phyloP scores from a whole-genome alignment of 768 basidiomycete genomes.

The Mycena vulgaris region DNA sequence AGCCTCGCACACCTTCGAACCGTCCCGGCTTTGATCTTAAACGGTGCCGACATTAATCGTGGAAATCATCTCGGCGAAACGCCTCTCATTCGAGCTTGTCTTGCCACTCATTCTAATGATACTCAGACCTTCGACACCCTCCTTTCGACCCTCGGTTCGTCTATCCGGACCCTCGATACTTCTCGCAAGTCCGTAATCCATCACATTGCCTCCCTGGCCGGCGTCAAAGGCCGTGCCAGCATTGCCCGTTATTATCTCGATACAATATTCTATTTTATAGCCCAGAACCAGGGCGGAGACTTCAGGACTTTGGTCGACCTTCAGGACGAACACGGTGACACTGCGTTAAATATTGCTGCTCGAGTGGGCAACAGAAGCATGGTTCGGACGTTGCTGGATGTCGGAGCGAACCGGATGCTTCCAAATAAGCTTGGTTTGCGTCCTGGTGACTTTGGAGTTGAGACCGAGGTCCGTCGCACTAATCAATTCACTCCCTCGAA shows the following conservation, averaged over 20 bases:
- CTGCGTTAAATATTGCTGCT: constrained; percentile 95
- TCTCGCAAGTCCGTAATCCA: constrained; percentile 90
- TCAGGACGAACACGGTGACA: constrained; percentile 96
- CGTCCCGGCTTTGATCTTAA: constrained; percentile 77
- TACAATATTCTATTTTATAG: constrained; percentile 89
- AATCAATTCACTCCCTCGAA: not conserved
- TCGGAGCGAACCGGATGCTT: constrained; percentile 90
- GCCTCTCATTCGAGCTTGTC: constrained; percentile 91
- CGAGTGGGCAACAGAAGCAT: constrained; percentile 92
- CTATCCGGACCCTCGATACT: constrained; percentile 91
- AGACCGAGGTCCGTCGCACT: constrained; percentile 80
- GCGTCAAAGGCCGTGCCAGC: constrained; percentile 88
- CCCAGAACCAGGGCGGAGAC: constrained; percentile 80
- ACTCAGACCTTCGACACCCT: constrained; percentile 80
- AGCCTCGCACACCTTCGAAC: constrained; percentile 82
- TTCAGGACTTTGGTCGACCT: constrained; percentile 89
- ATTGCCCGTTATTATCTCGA: constrained; percentile 94
- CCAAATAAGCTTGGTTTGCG: constrained; percentile 95
- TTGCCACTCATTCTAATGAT: constrained; percentile 91
- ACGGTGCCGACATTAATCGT: constrained; percentile 90
- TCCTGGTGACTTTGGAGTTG: constrained; percentile 96
- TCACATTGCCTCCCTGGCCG: constrained; percentile 92
- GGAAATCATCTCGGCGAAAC: constrained; percentile 97
- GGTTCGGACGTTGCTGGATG: constrained; percentile 89
- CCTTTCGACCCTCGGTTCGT: constrained; percentile 74